Conservation (phyloP, 1,284 basidiomycete species). For the Pisolithus thermaeus region DNA sequence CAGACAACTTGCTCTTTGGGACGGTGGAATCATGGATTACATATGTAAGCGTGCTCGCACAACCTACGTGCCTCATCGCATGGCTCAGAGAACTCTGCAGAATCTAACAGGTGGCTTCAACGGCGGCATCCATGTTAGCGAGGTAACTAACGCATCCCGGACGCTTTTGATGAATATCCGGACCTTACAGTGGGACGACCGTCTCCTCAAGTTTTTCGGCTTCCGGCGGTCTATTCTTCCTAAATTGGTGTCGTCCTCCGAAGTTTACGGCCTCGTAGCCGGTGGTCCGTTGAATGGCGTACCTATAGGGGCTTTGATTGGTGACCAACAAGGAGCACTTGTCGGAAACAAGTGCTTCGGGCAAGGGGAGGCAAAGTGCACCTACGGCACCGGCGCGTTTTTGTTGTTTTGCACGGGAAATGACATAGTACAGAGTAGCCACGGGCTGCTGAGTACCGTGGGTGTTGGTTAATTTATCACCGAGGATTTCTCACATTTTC, state of each 20-base stretch:
- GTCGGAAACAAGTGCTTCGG: conserved; percentile 93
- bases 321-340: conserved; percentile 95
- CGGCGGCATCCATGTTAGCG: conserved; percentile 79
- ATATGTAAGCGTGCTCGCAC: conserved; percentile 53
- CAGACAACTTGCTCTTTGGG: conserved; percentile 83
- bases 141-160: conserved; percentile 96
- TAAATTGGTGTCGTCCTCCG: conserved; percentile 84
- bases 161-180: conserved; percentile 88
- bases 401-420: conserved; percentile 90
- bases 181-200: conserved; percentile 79
- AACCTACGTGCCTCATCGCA: conserved; percentile 5
- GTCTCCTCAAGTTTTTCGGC: conserved; percentile 85
- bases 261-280: conserved; percentile 81
- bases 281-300: conserved; percentile 70
- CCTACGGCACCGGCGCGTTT: conserved; percentile 95
- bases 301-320: conserved; percentile 87
- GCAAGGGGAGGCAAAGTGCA: conserved; percentile 88
- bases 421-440: conserved; percentile 78
- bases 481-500: conserved; percentile 4
- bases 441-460: conserved; percentile 88
- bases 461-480: conserved; percentile 23
- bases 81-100: conserved; percentile 34
- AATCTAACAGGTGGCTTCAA: conserved; percentile 76
- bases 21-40: conserved; percentile 97
- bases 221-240: conserved; percentile 79